These are phyloP conservation scores for Silene latifolia DNA, from an alignment of 148 eudicot species.

Conservation along the genomic window DNA sequence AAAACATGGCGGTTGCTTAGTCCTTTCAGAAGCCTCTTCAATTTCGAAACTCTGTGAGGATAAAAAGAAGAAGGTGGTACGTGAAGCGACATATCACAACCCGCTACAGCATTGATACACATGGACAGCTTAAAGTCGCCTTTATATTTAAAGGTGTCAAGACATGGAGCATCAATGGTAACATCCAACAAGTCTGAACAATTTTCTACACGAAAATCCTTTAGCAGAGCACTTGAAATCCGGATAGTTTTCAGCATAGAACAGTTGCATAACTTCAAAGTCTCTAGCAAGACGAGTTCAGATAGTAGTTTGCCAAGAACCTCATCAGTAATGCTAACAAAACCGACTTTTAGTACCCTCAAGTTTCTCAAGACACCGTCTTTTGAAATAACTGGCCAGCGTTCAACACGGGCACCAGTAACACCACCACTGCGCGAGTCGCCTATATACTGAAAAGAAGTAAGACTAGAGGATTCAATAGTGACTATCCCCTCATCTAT, in stretches of 20 bases:
- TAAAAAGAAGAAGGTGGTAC: background rate
- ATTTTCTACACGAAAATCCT: background rate
- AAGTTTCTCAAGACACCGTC: background rate
- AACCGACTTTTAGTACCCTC: background rate
- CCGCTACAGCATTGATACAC: background rate
- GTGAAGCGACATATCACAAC: background rate
- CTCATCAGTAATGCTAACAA: background rate
- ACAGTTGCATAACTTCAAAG: background rate
- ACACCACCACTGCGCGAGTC: background rate
- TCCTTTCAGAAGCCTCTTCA: background rate
- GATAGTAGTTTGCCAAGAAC: background rate
- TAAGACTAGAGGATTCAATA: background rate
- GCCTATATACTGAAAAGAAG: background rate
- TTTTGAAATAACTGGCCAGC: background rate
- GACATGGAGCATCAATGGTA: background rate
- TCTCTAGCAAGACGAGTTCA: background rate
- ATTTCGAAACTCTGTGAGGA: background rate
- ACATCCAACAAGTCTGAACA: background rate
- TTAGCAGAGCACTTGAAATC: background rate
- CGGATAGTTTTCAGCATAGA: background rate
- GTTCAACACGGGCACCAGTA: background rate
- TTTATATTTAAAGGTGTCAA: too few species aligned
- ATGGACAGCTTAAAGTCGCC: background rate
- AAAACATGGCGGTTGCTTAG: conserved; percentile 3
- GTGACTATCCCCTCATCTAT: background rate